Evolutionary conservation across 2,329 filamentous ascomycete genomes (phyloP), one percentile per base, ranked within the genome.

Genomic region (Septoria petroselini): DNA sequence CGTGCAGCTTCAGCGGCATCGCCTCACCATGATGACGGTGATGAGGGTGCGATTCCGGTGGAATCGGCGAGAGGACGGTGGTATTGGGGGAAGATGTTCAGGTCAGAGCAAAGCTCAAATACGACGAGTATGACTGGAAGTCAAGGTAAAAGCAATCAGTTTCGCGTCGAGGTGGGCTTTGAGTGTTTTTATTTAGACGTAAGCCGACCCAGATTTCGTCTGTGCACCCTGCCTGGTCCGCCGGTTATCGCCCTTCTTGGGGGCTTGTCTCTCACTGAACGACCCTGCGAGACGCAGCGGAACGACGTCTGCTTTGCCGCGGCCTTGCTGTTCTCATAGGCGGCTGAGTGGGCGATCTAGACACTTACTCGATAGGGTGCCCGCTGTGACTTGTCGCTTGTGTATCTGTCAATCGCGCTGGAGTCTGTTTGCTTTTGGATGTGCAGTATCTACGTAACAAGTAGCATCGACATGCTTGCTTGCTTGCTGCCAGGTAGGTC

Each of bases 1-100:
- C 12, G 33, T 8, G 21, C 19, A 34, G 23, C 9, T 12, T 25
- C 21, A 21, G 39, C 6, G 18, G 23, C 15, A n/a, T n/a, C n/a
- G 29, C 21, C 50, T 45, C 30, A 53, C 50, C 50, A 53, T 53
- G 35, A 38, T 53, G 45, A 47, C 34, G 25, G 33, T 49, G 37
- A 29, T 7, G 41, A 7, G 25, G 18, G 14, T 41, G 37, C 45
- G 27, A 17, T 12, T 19, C 27, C 30, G 35, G 8, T 33, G 19
- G 21, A 17, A 12, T 27, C 31, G 27, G 25, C 21, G 11, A 17
- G 31, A 14, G 34, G 33, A 41, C 7, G 15, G 33, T 27, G 34
- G 29, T 31, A 30, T 39, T 33, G 44, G 12, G 18, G 12, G 21
- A 34, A 19, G 38, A 17, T 35, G 17, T 38, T 19, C 18, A 41